Conservation (phyloP, 768 basidiomycete genomes). For the Lentinus brumalis region DNA sequence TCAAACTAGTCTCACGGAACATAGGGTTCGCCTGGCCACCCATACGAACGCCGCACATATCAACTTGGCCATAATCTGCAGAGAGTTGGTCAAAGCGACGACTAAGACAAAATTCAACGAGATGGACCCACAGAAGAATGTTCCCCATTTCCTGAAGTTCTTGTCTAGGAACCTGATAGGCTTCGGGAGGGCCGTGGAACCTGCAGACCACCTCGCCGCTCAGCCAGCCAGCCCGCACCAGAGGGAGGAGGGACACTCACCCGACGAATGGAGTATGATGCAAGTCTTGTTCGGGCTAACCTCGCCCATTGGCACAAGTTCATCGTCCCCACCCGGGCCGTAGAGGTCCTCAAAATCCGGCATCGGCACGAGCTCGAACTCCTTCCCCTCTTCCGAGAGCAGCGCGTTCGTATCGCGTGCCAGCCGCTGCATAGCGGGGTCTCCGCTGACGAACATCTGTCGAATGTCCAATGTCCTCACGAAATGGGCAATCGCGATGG, state of each 20-base stretch:
- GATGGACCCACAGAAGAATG: slow-evolving; percentile 10
- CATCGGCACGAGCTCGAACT: slow-evolving; percentile 21
- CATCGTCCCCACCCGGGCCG: slow-evolving; percentile 12
- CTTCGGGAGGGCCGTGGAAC: slow-evolving; percentile 24
- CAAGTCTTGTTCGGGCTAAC: slow-evolving; percentile 11
- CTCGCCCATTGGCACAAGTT: slow-evolving; percentile 11
- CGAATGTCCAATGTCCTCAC: slow-evolving; percentile 28
- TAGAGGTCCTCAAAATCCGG: slow-evolving; percentile 27
- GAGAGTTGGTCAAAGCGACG: neutral
- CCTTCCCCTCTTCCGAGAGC: slow-evolving; percentile 12
- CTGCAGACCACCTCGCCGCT: neutral
- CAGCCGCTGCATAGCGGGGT: slow-evolving; percentile 26
- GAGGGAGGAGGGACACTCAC: slow-evolving; percentile 1
- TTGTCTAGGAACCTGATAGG: slow-evolving; percentile 21
- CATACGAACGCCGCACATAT: slow-evolving; percentile 23
- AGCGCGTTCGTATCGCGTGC: slow-evolving; percentile 19
- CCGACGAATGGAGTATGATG: slow-evolving; percentile 22
- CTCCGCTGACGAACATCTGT: slow-evolving; percentile 29
- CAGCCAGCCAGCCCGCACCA: no score
- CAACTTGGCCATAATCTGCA: slow-evolving; percentile 19
- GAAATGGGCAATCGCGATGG: slow-evolving; percentile 34
- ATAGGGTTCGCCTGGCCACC: slow-evolving; percentile 27
- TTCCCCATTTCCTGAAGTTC: slow-evolving; percentile 20
- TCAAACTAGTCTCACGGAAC: slow-evolving; percentile 25
- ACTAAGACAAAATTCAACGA: neutral